phyloP scores from a whole-genome alignment of 1,284 basidiomycete genomes.

The Marasmius fiardii region DNA sequence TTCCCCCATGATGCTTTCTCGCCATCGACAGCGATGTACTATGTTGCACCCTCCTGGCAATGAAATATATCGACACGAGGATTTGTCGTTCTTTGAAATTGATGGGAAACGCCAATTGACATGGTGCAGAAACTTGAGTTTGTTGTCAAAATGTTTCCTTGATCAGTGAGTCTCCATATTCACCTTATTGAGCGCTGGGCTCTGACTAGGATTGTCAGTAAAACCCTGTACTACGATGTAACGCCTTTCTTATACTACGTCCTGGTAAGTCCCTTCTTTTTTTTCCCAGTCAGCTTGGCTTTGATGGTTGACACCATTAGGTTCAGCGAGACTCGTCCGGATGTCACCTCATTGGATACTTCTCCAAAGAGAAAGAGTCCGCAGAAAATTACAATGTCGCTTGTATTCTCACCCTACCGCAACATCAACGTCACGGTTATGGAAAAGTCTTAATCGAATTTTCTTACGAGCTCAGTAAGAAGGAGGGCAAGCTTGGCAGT shows the following conservation, averaged over 20 bases:
- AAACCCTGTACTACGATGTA: constrained; percentile 99
- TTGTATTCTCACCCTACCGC: constrained; percentile 96
- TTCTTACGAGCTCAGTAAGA: constrained; percentile 96
- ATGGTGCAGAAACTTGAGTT: constrained; percentile 96
- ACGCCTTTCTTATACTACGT: constrained; percentile 99
- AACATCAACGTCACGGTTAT: constrained; percentile 95
- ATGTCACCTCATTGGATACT: constrained; percentile 96
- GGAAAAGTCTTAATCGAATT: constrained; percentile 98
- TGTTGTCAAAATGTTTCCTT: constrained; percentile 97
- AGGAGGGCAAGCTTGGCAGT: constrained; percentile 92
- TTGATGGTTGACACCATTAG: constrained; percentile 33
- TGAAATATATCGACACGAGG: constrained; percentile 97
- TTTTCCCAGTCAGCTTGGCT: constrained; percentile 14
- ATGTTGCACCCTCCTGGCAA: constrained; percentile 97
- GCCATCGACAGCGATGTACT: constrained; percentile 91
- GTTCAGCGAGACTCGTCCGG: constrained; percentile 86
- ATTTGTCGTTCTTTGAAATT: constrained; percentile 98
- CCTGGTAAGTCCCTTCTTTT: constrained; percentile 60
- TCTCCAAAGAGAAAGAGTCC: constrained; percentile 99
- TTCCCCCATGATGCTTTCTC: constrained; percentile 81
- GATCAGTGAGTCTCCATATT: constrained; percentile 72
- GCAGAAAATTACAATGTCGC: constrained; percentile 99
- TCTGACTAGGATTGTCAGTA: constrained; percentile 49
- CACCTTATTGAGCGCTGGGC: constrained; percentile 17
- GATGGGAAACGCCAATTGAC: constrained; percentile 95